Evolutionary conservation across 2,329 filamentous ascomycete genomes (phyloP).

Genomic region (Tolypocladium tropicale): DNA sequence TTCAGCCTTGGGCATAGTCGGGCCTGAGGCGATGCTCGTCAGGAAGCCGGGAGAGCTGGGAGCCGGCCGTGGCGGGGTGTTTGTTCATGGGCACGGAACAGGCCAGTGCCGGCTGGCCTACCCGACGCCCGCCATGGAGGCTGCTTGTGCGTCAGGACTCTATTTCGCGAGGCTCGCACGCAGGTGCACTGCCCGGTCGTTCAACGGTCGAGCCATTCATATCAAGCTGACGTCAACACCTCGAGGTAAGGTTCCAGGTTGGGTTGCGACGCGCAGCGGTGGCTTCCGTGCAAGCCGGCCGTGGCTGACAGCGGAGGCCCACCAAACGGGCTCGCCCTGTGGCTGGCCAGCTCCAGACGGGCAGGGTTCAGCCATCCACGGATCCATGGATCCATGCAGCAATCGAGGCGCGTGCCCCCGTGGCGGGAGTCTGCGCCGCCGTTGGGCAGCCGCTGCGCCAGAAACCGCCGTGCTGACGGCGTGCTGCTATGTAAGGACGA

Average conservation of each 20-base stretch:
- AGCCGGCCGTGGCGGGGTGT: background rate
- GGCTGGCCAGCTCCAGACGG: too few species aligned
- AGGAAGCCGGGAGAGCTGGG: background rate
- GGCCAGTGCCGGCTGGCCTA: background rate
- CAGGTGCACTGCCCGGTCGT: background rate
- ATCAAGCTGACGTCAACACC: background rate
- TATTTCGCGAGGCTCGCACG: background rate
- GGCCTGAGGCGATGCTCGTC: background rate
- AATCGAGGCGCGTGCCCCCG: background rate
- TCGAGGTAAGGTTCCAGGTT: background rate
- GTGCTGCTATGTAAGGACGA: background rate
- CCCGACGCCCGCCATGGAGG: background rate
- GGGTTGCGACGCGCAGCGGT: background rate
- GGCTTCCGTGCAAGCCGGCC: too few species aligned
- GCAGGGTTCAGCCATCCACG: background rate
- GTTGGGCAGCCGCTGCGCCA: background rate
- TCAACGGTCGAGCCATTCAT: too few species aligned
- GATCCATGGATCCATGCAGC: background rate
- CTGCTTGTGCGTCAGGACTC: background rate
- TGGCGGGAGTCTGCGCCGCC: background rate
- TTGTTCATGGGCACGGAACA: background rate
- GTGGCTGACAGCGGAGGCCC: background rate
- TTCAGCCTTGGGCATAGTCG: background rate
- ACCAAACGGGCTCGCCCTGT: background rate
- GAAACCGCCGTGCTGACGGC: background rate